These are phyloP conservation scores for Zychaea mexicana DNA, from an alignment of 371 early-diverging fungal genomes.

Conservation along the genomic window DNA sequence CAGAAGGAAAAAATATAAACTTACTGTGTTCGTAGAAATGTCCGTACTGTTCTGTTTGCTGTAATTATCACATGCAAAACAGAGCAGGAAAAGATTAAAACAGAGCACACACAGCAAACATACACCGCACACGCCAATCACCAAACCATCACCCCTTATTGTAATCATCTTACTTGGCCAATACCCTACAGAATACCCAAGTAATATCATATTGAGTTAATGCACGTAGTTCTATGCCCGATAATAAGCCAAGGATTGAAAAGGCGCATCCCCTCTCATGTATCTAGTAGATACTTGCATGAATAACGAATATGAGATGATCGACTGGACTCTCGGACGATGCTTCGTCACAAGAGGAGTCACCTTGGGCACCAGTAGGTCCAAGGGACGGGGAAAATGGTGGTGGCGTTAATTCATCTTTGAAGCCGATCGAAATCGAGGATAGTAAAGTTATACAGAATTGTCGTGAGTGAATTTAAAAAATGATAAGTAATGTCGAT, in stretches of 20 bases:
- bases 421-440: too few species aligned
- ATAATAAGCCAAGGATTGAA: too few species aligned
- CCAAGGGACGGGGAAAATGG: conserved; percentile 12
- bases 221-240: too few species aligned
- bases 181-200: conserved; percentile 59
- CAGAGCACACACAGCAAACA: background rate
- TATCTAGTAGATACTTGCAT: conserved; percentile 31
- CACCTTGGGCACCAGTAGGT: conserved; percentile 1
- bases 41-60: conserved; percentile 62
- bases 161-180: conserved; percentile 50
- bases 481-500: too few species aligned
- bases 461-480: too few species aligned
- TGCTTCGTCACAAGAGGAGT: conserved; percentile 18
- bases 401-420: conserved; percentile 12
- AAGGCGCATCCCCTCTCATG: too few species aligned
- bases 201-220: too few species aligned
- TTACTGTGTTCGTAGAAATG: conserved; percentile 58
- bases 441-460: too few species aligned
- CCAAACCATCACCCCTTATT: background rate
- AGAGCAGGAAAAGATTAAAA: background rate
- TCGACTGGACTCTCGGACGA: conserved; percentile 36
- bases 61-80: background rate
- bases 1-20: too few species aligned
- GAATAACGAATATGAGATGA: conserved; percentile 62
- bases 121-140: background rate